Evolutionary conservation across 441 rosid genomes (phyloP), one percentile per base, ranked within the genome.

Genomic region (Mallotus repandus): DNA sequence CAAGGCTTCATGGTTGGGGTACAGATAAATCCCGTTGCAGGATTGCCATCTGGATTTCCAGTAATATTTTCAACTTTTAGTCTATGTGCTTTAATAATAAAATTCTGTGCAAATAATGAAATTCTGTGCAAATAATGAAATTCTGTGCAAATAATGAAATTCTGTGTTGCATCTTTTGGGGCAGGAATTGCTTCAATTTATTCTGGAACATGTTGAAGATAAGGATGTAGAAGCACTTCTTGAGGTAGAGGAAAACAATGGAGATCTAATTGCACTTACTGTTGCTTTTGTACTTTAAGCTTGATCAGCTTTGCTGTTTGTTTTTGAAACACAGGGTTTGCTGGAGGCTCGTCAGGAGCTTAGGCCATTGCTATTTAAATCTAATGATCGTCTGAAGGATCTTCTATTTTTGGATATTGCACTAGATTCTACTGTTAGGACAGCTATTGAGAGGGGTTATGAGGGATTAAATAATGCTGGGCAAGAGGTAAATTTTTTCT

Each of bases 1-100:
- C 86, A 93, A 89, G 99, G 99, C 71, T 96, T 96, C 91, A 96
- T 96, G 99, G 99, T 96, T 81, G 98, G 99, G 64, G 99, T 96
- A 85, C 84, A 91, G 71, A 86, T 96, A 83, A 96, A 89, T 89
- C 96, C 98, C 69, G 48, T 96, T 75, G 66, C 92, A 62, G 97
- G 92, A 85, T 83, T 96, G 88, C 97, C 99, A 76, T 87, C 97
- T 74, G 94, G 96, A 79, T 89, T 87, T 82, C 94, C 92, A 7
- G 99, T 91, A 88, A 88, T 64, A 15, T 73, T 66, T 83, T 84
- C 60, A 29, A 72, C 81, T 76, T 78, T 53, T 63, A 69, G 73
- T 80, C 35, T 32, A 48, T 71, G 70, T 41, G 74, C 71, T 78
- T 74, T 63, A 29, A 29, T 29, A n/a, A 29, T 29, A 29, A 29